Base-by-base conservation (phyloP, 306 rosid genomes). In the Lathyrus oleraceus region DNA sequence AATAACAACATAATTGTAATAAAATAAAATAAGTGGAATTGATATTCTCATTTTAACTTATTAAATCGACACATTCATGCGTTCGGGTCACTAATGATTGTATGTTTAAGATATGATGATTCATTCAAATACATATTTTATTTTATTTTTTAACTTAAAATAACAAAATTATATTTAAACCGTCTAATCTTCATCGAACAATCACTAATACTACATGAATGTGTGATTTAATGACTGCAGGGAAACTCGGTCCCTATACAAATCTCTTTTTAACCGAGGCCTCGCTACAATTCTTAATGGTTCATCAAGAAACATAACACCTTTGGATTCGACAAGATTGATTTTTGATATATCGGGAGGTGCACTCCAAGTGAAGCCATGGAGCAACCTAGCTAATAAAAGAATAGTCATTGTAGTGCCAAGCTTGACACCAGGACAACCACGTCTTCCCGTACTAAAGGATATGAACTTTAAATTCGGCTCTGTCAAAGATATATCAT, bases 351-450 rank as follows among this genome's bases (percentile, higher is more conserved):
- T 17, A 49, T 59, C 14, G 1, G 77, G 63, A 4, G 79, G 81
- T 7, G 65, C 23, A 47, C 13, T 73, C 88, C 86, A 83, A 59
- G 78, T 43, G 64, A 86, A 81, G 0, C 77, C 84, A 28, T 83
- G 88, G 0, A 83, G 66, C 30, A 79, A 76, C 48, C 88, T 83
- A 4, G 86, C 83, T 45, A 86, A 19, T 6, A 84, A 23, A 84
- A 81, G 53, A 6, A 87, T 39, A 2, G 82, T 77, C 39, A 32
- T 53, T 69, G 49, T 70, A 0, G 83, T 64, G 3, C 87, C 92
- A 0, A 84, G 82, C n/a, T 16, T 1, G 2, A 68, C 20, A 2
- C 78, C 84, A 1, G 78, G 73, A 64, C 87, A 87, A 10, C 77
- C 78, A n/a, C 84, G 68, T 13, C 79, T 84, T 67, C 88, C 90